A percentile compares a stretch with the other conserved stretches of the same genome.
Evolutionary conservation across 148 eudicot species (phyloP).

Genomic region (Fagopyrum tataricum): DNA sequence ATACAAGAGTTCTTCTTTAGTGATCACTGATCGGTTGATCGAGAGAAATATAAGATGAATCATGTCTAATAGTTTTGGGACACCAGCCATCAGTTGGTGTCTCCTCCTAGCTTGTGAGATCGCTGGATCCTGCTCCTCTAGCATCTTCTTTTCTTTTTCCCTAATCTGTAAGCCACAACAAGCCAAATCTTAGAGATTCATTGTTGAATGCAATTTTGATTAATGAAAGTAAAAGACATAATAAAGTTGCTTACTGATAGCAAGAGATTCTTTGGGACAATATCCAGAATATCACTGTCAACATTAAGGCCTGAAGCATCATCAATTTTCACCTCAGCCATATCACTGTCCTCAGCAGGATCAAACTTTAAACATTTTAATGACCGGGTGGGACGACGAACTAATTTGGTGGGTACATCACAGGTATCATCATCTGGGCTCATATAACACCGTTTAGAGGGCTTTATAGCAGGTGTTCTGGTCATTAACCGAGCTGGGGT

Average conservation of each 20-base stretch:
- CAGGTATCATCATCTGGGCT: slow-evolving; percentile 44
- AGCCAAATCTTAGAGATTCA: slow-evolving; percentile 34
- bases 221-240: not conserved
- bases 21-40: slow-evolving; percentile 51
- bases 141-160: slow-evolving; percentile 42
- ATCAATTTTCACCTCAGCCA: slow-evolving; percentile 16
- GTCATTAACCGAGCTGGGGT: slow-evolving; percentile 52
- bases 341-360: slow-evolving; percentile 30
- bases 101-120: slow-evolving; percentile 62
- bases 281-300: slow-evolving; percentile 35
- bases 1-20: slow-evolving; percentile 75
- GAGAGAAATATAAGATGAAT: slow-evolving; percentile 60
- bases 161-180: slow-evolving; percentile 43
- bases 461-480: slow-evolving; percentile 42
- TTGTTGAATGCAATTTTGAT: not conserved
- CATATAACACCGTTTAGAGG: slow-evolving; percentile 47
- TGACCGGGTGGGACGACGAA: slow-evolving; percentile 28
- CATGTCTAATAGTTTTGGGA: slow-evolving; percentile 72
- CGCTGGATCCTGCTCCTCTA: slow-evolving; percentile 60
- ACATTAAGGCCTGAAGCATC: slow-evolving; percentile 10
- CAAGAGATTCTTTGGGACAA: slow-evolving; percentile 57
- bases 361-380: slow-evolving; percentile 56
- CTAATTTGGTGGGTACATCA: slow-evolving; percentile 33
- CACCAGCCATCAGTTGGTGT: slow-evolving; percentile 42
- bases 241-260: slow-evolving; percentile 50